Conservation (phyloP, 2,329 filamentous ascomycete genomes). For the Stagonosporopsis chrysanthemi region DNA sequence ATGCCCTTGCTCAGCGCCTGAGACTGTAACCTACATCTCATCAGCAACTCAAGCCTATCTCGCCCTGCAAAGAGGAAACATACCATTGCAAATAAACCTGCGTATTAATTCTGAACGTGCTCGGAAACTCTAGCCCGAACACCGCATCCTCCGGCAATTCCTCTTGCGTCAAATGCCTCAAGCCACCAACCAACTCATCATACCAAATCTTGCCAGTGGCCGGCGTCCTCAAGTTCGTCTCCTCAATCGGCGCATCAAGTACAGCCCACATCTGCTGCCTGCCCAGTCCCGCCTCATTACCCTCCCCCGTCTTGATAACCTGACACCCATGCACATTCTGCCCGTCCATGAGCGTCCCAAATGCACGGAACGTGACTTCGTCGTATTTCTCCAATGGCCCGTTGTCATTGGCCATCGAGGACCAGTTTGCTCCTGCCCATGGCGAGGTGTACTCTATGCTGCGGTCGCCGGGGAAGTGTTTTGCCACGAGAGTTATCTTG, state of each 20-base stretch:
- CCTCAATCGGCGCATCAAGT: slow-evolving; percentile 42
- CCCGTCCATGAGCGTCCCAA: slow-evolving; percentile 36
- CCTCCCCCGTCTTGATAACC: slow-evolving; percentile 25
- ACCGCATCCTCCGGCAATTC: slow-evolving; percentile 47
- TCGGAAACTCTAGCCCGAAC: slow-evolving; percentile 48
- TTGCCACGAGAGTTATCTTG: slow-evolving; percentile 75
- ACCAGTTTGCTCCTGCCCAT: slow-evolving; percentile 84
- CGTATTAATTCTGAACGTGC: slow-evolving; percentile 51
- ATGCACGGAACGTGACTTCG: slow-evolving; percentile 40
- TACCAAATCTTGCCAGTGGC: slow-evolving; percentile 54
- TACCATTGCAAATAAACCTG: slow-evolving; percentile 50
- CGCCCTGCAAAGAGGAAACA: background rate
- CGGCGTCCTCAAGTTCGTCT: slow-evolving; percentile 45
- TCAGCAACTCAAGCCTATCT: background rate
- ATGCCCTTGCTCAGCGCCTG: slow-evolving; percentile 79
- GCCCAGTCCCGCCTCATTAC: slow-evolving; percentile 36
- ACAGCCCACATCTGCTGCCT: slow-evolving; percentile 39
- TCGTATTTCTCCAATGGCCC: slow-evolving; percentile 44
- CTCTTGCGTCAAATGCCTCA: slow-evolving; percentile 34
- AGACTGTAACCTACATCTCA: slow-evolving; percentile 49
- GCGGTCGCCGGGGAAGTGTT: slow-evolving; percentile 94
- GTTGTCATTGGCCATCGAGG: slow-evolving; percentile 60
- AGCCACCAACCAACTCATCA: slow-evolving; percentile 51
- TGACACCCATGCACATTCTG: slow-evolving; percentile 29
- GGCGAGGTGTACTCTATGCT: slow-evolving; percentile 90